Percentiles rank a stretch among this genome's conserved stretches.
Evolutionary conservation across 83 land plant species (phyloP).

Genomic region (Diphasiastrum complanatum): DNA sequence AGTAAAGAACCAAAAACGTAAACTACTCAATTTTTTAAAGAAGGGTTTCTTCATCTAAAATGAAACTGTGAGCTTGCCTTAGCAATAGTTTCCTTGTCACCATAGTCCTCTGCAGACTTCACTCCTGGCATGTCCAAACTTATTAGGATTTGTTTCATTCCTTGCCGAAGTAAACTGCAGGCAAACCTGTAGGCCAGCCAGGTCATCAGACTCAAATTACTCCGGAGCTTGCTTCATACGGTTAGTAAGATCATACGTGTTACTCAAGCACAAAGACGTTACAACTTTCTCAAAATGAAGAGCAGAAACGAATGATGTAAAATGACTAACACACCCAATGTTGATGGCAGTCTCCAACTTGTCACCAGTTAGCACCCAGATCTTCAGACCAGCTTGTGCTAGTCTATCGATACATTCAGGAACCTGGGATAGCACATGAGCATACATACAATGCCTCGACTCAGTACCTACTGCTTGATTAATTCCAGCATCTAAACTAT

Average conservation of each 20-base stretch:
- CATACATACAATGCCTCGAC: no score
- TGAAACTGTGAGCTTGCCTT: constrained; percentile 34
- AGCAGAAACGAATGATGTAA: no score
- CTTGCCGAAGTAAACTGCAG: constrained; percentile 67
- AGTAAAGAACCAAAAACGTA: no score
- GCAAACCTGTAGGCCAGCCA: constrained; percentile 68
- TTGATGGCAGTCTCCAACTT: constrained; percentile 91
- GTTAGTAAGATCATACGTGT: no score
- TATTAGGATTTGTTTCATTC: constrained; percentile 70
- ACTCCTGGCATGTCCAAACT: constrained; percentile 45
- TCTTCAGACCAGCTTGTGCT: constrained; percentile 93
- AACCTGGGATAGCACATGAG: constrained; percentile 60
- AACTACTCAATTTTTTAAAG: background rate
- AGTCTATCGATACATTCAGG: constrained; percentile 85
- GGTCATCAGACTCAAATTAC: no score
- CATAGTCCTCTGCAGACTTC: constrained; percentile 36
- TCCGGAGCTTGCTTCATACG: no score
- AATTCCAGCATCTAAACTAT: no score
- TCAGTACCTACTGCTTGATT: no score
- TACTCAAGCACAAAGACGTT: no score
- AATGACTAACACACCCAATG: constrained; percentile 18
- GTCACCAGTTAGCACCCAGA: constrained; percentile 98
- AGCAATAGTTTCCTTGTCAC: constrained; percentile 40
- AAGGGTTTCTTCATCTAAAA: background rate
- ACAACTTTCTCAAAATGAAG: no score